Base-by-base conservation (phyloP, 345 rosid genomes). In the Salix exigua region DNA sequence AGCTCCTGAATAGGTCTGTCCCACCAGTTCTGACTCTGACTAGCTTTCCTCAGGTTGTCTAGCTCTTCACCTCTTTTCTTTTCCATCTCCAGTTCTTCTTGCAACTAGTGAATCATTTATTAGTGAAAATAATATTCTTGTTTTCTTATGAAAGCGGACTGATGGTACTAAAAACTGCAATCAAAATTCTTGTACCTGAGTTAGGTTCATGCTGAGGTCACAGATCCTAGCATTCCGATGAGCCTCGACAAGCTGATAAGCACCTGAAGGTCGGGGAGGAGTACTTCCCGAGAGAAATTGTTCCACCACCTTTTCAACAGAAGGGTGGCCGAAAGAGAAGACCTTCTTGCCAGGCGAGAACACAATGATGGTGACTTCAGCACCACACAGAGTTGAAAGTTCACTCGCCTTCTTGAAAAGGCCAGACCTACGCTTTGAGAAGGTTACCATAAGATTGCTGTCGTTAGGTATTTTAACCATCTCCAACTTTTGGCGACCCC, bases 21-120 rank as follows among this genome's bases (percentile, higher is more conserved):
- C 95, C 93, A 92, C 91, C 92, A 87, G 40, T 77, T 72, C 62
- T 71, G 80, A 14, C 19, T 66, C 63, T 73, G 63, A 28, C 63
- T 74, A 5, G 70, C 82, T 62, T 77, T 83, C 66, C 71, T 83
- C 40, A 79, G 70, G 58, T 58, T 38, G n/a, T 82, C 85, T 1
- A 92, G 72, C 63, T 81, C 89, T 66, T 85, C 81, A 0, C 81
- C 85, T 5, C 71, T 79, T 77, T 73, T 85, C 73, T 75, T 88
- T 69, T 92, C 92, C 16, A 2, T 69, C 64, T 90, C 94, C 64
- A 92, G 53, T 73, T 85, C 74, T n/a, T 77, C 70, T 6, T 72
- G 50, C 53, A 81, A 40, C 81, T 78, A 58, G 2, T 12, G 3
- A 8, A 46, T 17, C 51, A 18, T 17, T 38, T 12, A 48, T 12